phyloP scores from a whole-genome alignment of 306 rosid species.

The Cucurbita pepo region DNA sequence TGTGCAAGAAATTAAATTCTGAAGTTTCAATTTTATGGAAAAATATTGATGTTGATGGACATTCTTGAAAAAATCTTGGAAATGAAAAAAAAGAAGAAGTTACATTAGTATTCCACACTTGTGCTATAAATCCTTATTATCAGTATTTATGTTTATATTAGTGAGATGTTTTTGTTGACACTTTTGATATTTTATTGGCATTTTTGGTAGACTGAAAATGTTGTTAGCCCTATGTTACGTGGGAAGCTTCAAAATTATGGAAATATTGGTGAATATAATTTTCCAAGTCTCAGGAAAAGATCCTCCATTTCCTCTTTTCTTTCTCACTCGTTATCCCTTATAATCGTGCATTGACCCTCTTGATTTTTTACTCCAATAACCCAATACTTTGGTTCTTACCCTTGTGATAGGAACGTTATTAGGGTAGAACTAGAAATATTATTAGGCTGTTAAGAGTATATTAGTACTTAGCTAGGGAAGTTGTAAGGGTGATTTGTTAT shows the following conservation, averaged over 20 bases:
- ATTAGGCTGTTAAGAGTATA: background rate
- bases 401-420: background rate
- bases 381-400: background rate
- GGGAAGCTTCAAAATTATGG: background rate
- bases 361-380: background rate
- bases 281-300: background rate
- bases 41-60: no score
- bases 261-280: background rate
- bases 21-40: no score
- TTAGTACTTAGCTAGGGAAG: background rate
- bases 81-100: no score
- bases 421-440: background rate
- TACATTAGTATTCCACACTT: no score
- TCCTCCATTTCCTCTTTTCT: background rate
- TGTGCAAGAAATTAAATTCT: background rate
- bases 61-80: no score
- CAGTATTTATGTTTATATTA: no score
- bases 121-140: no score
- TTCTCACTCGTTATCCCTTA: background rate
- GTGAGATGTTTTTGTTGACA: no score
- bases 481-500: background rate
- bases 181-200: no score
- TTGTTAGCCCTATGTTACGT: background rate
- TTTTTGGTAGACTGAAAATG: background rate
- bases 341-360: background rate